Percentiles rank a stretch among this genome's conserved stretches.
Conservation (phyloP, 176 grass and related monocot species). For the Triticum dicoccoides region DNA sequence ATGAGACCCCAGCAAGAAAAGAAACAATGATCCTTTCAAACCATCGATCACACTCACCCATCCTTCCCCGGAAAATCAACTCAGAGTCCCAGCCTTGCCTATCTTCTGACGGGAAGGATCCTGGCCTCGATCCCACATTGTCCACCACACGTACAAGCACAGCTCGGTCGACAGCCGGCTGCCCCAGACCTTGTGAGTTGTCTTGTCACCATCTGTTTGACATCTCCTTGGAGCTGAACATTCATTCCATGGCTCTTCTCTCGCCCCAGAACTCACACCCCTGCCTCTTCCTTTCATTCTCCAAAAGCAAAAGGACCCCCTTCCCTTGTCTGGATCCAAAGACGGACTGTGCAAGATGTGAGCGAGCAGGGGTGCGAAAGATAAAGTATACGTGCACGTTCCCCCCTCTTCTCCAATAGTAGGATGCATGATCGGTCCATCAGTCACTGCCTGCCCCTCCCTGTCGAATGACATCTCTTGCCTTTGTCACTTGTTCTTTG, state of each 20-base stretch:
- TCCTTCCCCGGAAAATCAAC: not conserved
- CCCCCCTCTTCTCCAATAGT: not conserved
- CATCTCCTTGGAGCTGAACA: not conserved
- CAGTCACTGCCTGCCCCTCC: not conserved
- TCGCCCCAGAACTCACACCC: not conserved
- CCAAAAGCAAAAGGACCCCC: not conserved
- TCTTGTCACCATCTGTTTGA: not conserved
- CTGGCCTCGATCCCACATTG: not conserved
- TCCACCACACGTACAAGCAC: not conserved
- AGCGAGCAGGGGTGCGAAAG: not conserved
- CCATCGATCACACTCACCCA: not conserved
- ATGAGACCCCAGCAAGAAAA: not conserved
- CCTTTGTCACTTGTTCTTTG: not conserved
- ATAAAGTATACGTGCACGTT: not conserved
- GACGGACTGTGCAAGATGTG: not conserved
- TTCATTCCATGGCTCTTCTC: not conserved
- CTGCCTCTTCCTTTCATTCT: not conserved
- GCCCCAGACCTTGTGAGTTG: not conserved
- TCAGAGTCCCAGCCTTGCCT: not conserved
- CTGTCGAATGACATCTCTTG: not conserved
- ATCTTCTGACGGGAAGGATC: not conserved
- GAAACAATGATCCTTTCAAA: not conserved
- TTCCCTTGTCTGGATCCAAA: not conserved
- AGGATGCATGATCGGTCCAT: not conserved
- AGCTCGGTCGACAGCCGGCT: not conserved